These are phyloP conservation scores for Colletotrichum trifolii DNA, from an alignment of 2,329 filamentous ascomycete species.

Conservation along the genomic window DNA sequence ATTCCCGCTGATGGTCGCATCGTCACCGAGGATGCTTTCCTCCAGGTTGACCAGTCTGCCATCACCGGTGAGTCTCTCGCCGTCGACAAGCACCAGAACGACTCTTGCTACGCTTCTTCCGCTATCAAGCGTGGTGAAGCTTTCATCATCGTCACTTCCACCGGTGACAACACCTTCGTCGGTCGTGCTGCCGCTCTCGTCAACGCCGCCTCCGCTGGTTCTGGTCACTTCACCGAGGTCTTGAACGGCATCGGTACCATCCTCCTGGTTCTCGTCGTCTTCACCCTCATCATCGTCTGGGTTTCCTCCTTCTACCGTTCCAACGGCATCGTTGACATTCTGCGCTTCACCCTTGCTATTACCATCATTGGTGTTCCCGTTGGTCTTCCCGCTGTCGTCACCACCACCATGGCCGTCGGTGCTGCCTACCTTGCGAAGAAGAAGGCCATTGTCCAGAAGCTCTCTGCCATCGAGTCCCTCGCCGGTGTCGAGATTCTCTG, in stretches of 20 bases:
- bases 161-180: slow-evolving; percentile 91
- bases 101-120: slow-evolving; percentile 86
- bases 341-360: slow-evolving; percentile 87
- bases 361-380: slow-evolving; percentile 93
- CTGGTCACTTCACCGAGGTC: slow-evolving; percentile 91
- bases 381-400: slow-evolving; percentile 92
- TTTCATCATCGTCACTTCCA: slow-evolving; percentile 83
- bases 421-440: slow-evolving; percentile 92
- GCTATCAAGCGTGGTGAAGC: slow-evolving; percentile 91
- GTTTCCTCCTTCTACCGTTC: slow-evolving; percentile 89
- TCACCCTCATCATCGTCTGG: slow-evolving; percentile 87
- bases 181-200: slow-evolving; percentile 89
- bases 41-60: slow-evolving; percentile 91
- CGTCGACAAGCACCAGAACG: slow-evolving; percentile 86
- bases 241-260: slow-evolving; percentile 87
- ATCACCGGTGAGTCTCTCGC: slow-evolving; percentile 93
- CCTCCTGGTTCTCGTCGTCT: slow-evolving; percentile 81
- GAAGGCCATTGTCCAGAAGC: slow-evolving; percentile 92
- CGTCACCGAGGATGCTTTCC: slow-evolving; percentile 83
- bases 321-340: slow-evolving; percentile 81
- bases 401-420: slow-evolving; percentile 94
- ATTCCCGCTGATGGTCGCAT: slow-evolving; percentile 90
- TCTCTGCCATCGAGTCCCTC: slow-evolving; percentile 90
- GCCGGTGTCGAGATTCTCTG: slow-evolving; percentile 94
- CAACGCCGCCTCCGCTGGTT: slow-evolving; percentile 77